Percentiles rank a stretch among this genome's conserved stretches.
phyloP scores from a whole-genome alignment of 2,329 filamentous ascomycete species.

The Arachnopeziza araneosa region DNA sequence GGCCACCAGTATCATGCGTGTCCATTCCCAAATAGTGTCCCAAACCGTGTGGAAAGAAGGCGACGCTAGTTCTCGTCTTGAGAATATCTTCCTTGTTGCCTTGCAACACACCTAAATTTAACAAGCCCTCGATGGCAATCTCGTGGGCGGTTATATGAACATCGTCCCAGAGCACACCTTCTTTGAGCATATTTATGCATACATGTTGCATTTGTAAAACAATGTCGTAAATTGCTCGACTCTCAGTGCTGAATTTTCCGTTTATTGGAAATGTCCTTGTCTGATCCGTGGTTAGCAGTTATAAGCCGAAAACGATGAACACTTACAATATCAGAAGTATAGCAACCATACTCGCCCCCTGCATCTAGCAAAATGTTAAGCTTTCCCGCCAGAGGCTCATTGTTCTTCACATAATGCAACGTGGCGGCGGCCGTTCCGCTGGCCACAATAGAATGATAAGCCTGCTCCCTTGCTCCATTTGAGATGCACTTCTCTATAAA shows the following conservation, averaged over 20 bases:
- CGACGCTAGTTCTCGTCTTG: conserved; percentile 71
- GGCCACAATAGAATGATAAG: conserved; percentile 83
- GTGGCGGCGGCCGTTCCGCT: conserved; percentile 75
- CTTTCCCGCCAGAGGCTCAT: conserved; percentile 63
- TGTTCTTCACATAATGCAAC: conserved; percentile 81
- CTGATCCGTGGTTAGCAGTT: conserved; percentile 35
- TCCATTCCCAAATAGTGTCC: conserved; percentile 92
- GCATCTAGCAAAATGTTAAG: conserved; percentile 81
- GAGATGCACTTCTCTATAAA: conserved; percentile 75
- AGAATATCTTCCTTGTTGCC: conserved; percentile 67
- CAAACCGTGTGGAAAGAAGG: conserved; percentile 87
- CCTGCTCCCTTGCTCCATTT: conserved; percentile 72
- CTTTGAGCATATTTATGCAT: conserved; percentile 66
- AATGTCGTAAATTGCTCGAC: conserved; percentile 70
- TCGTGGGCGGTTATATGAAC: conserved; percentile 75
- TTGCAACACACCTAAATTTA: conserved; percentile 68
- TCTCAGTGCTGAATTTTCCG: conserved; percentile 64
- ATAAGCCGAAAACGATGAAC: neutral
- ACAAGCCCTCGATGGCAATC: conserved; percentile 74
- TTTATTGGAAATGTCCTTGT: conserved; percentile 83
- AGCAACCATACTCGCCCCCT: conserved; percentile 69
- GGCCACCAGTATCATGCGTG: conserved; percentile 80
- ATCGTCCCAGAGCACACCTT: conserved; percentile 73
- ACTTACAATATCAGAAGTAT: conserved; percentile 61
- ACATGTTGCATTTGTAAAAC: conserved; percentile 83